Evolutionary conservation across 2,329 filamentous ascomycete species (phyloP).

Genomic region (Alternaria sp.): DNA sequence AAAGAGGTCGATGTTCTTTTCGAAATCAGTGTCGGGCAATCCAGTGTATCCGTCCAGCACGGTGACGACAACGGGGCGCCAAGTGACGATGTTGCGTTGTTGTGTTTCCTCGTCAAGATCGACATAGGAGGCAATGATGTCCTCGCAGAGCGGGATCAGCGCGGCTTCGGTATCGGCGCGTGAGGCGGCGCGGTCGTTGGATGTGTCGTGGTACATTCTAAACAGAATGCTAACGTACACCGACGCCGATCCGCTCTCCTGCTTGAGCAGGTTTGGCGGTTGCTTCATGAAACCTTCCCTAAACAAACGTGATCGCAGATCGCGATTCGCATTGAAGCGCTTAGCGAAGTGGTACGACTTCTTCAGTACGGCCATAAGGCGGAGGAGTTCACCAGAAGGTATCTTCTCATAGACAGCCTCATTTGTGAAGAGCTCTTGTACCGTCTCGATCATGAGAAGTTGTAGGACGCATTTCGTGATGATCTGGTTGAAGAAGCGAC

Average conservation of each 20-base stretch:
- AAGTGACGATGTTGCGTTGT: conserved; percentile 95
- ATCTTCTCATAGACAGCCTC: conserved; percentile 94
- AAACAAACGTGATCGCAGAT: conserved; percentile 93
- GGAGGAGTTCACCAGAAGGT: conserved; percentile 85
- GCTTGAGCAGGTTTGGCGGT: conserved; percentile 95
- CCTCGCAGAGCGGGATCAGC: conserved; percentile 91
- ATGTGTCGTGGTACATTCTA: conserved; percentile 94
- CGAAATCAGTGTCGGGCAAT: conserved; percentile 83
- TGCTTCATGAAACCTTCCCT: conserved; percentile 99
- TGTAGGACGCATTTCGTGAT: conserved; percentile 98
- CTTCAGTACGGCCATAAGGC: conserved; percentile 93
- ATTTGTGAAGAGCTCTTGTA: conserved; percentile 98
- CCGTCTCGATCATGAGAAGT: conserved; percentile 98
- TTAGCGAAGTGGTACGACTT: conserved; percentile 97
- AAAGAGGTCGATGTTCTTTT: conserved; percentile 80
- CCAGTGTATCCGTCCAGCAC: conserved; percentile 91
- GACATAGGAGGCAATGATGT: conserved; percentile 89
- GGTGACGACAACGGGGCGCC: conserved; percentile 96
- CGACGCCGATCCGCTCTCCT: conserved; percentile 90
- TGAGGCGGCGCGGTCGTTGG: conserved; percentile 80
- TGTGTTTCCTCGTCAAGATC: conserved; percentile 93
- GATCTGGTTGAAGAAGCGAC: conserved; percentile 98
- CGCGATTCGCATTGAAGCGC: conserved; percentile 97
- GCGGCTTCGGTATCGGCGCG: conserved; percentile 88
- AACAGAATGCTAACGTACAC: conserved; percentile 97